Base-by-base conservation (phyloP, 2,329 filamentous ascomycete species). In the Didymella lethalis region DNA sequence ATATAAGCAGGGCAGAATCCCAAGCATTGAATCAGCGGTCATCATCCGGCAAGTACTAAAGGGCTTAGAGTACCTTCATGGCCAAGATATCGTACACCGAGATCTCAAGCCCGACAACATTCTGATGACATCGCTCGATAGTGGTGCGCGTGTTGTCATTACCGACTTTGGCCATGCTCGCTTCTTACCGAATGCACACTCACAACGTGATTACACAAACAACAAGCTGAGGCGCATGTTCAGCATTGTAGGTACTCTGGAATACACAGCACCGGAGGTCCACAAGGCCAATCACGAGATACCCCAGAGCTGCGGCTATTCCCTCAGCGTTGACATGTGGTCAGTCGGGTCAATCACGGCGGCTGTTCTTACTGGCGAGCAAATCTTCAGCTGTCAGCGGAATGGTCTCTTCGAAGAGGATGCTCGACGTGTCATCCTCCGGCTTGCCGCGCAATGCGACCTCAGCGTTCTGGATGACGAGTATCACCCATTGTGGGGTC, bases 41-140 rank as follows among this genome's bases (percentile, higher is more conserved):
- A 83, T 88, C 31, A 72, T 85, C 14, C 76, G 78, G 46, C 86
- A 89, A 65, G 74, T 88, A 3, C 69, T 86, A 8, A 81, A 85
- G 53, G 86, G 84, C 2, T 70, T 88, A n/a, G 75, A 85, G 16
- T 87, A 87, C 65, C 74, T 88, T 0, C 86, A 88, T 67, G 72
- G 77, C 3, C 76, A 79, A 7, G 75, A 81, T 40, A 83, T 88
- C 43, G 85, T 85, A 4, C 86, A 89, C 69, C 79, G 86, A 31
- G 86, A 89, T 65, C 78, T 88, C 48, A 89, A 88, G 65, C 86
- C 85, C 0, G 86, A 88, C 51, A 88, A 88, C 64, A 82, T 88
- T 8, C 78, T 89, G 29, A 81, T 88, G 79, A 84, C 83, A 0
- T 85, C 83, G 1, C 77, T 83, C 50, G 75, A 78, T 14, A 75